Conservation (phyloP, 331 rosid genomes). For the Quercus phellos region DNA sequence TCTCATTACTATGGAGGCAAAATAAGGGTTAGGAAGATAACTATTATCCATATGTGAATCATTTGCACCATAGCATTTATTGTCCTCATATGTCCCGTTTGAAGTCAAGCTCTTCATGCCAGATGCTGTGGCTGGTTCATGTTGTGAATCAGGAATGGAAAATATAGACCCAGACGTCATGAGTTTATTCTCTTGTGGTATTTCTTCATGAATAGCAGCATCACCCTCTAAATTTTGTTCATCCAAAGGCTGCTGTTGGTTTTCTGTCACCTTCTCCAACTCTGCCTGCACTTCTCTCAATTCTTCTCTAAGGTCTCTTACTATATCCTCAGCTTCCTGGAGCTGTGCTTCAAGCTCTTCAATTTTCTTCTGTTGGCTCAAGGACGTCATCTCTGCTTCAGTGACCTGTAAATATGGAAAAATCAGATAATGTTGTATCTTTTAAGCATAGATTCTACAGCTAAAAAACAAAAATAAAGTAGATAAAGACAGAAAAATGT, state of each 20-base stretch:
- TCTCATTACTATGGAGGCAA: constrained; percentile 53
- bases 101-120: constrained; percentile 18
- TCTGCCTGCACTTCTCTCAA: constrained; percentile 47
- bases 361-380: constrained; percentile 42
- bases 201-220: constrained; percentile 22
- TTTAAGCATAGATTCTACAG: neutral
- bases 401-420: constrained; percentile 25
- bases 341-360: constrained; percentile 69
- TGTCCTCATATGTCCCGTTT: constrained; percentile 30
- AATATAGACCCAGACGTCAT: constrained; percentile 14
- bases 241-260: constrained; percentile 19
- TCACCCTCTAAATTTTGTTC: constrained; percentile 32
- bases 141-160: constrained; percentile 31
- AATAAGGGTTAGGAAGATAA: constrained; percentile 46
- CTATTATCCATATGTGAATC: constrained; percentile 29
- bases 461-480: constrained; percentile 11
- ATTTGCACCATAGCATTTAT: constrained; percentile 20
- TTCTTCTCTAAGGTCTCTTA: constrained; percentile 53
- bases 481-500: neutral
- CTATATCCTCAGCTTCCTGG: constrained; percentile 62
- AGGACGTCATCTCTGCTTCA: constrained; percentile 37
- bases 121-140: constrained; percentile 17
- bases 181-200: constrained; percentile 22
- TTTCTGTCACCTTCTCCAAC: constrained; percentile 37
- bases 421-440: neutral